phyloP scores from a whole-genome alignment of 192 early-diverging fungal species.

The Umbelopsis vinacea region DNA sequence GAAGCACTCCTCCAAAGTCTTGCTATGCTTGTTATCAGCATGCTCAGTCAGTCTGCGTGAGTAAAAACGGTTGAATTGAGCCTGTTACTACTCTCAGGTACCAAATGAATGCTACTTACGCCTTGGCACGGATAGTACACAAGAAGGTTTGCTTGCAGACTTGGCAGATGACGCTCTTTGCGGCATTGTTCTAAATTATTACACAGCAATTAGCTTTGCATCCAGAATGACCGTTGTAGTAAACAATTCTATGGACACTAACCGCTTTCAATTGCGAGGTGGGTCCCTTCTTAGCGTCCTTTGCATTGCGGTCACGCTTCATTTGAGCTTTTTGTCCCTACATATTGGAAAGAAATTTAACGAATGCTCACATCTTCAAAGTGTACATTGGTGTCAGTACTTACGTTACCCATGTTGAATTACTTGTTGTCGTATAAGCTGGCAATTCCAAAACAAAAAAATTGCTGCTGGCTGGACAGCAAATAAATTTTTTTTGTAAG shows the following conservation, averaged over 20 bases:
- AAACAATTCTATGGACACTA: constrained; percentile 16
- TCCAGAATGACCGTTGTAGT: not conserved
- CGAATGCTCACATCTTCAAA: not conserved
- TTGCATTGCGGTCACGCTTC: constrained; percentile 71
- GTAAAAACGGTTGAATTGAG: not conserved
- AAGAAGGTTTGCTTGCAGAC: constrained; percentile 84
- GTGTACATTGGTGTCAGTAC: not conserved
- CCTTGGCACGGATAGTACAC: constrained; percentile 74
- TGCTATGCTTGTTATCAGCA: constrained; percentile 75
- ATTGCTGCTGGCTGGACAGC: not conserved
- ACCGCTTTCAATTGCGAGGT: constrained; percentile 70
- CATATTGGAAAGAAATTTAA: not conserved
- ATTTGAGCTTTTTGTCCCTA: constrained; percentile 69
- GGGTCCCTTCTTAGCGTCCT: constrained; percentile 48
- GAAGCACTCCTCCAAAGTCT: constrained; percentile 79
- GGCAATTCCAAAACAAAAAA: not conserved
- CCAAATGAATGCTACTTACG: constrained; percentile 46
- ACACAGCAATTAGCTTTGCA: not conserved
- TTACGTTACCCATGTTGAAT: constrained; percentile 18
- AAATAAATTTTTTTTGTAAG: not conserved
- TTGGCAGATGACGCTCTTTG: constrained; percentile 79
- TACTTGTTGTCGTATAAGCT: not conserved
- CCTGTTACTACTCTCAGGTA: not conserved
- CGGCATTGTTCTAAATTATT: constrained; percentile 69
- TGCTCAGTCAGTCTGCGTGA: constrained; percentile 65